Base-by-base conservation (phyloP, 164 flowering plant genomes). In the Vitis amurensis region DNA sequence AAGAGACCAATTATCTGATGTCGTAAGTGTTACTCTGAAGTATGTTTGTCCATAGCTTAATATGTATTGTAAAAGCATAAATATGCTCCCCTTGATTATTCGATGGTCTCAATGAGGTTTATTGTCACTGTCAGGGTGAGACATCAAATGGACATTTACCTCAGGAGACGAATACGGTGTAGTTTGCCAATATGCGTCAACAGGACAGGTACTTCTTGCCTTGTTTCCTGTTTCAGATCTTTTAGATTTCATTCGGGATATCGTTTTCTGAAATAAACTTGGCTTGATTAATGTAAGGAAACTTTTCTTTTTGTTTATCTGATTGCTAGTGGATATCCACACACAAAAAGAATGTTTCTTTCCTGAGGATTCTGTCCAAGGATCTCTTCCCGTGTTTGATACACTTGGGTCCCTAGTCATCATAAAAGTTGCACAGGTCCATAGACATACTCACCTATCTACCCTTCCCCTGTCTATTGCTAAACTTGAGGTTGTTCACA, bases 1-100 rank as follows among this genome's bases (percentile, higher is more conserved):
- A 44, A 82, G 84, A 75, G 89, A 87, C 48, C 86, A 87, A 67
- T 78, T 87, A 56, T 81, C 85, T 44, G 68, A 68, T 58, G 52
- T 44, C 61, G 83, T 82, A 59, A 68, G 77, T 61, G 3, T 55
- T 58, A 44, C 50, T 15, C 51, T 71, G 48, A n/a, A 37, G 16
- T 15, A 62, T 52, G 52, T n/a, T 59, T 56, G 44, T 64, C 55
- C 55, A 29, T 61, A 47, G 14, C n/a, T 50, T 17, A 12, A 65
- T 17, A 11, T 29, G 50, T n/a, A 15, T 16, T 23, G 9, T 14
- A 11, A 27, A 3, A 15, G 2, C 53, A 55, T n/a, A 27, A 37
- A 31, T 8, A 27, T 57, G 13, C 29, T 52, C 59, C 29, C 11
- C 27, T 66, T 11, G 14, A 14, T 52, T 19, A 2, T 49, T 29